Percentiles rank a stretch among this genome's conserved stretches.
Conservation (phyloP, 257 asterid species). For the Solanum verrucosum region DNA sequence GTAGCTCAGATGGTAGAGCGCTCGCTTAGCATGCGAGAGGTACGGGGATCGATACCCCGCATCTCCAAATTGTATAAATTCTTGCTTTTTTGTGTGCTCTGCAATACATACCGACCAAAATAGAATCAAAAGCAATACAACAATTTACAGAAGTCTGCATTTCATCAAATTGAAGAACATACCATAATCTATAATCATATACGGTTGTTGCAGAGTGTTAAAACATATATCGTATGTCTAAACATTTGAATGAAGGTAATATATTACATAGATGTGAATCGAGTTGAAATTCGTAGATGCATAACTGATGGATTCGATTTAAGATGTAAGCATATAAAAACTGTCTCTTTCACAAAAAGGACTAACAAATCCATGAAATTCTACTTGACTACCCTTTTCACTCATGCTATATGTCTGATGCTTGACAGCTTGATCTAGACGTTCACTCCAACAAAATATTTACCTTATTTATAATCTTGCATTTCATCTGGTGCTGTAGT, state of each 20-base stretch:
- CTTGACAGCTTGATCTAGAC: not conserved
- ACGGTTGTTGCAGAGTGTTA: too few species aligned
- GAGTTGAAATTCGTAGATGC: too few species aligned
- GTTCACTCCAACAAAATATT: not conserved
- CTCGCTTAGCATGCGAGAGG: conserved; percentile 47
- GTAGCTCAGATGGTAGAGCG: conserved; percentile 66
- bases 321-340: not conserved
- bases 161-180: too few species aligned
- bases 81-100: too few species aligned
- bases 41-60: conserved; percentile 46
- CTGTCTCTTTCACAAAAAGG: not conserved
- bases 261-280: too few species aligned
- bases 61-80: conserved; percentile 14
- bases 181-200: too few species aligned
- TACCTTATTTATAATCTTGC: not conserved
- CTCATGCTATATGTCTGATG: not conserved
- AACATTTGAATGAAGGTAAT: too few species aligned
- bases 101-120: too few species aligned
- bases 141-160: too few species aligned
- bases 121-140: too few species aligned
- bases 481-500: not conserved
- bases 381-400: not conserved
- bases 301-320: too few species aligned
- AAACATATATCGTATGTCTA: too few species aligned
- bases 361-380: not conserved